Base-by-base conservation (phyloP, 306 rosid species). In the Rosa chinensis region DNA sequence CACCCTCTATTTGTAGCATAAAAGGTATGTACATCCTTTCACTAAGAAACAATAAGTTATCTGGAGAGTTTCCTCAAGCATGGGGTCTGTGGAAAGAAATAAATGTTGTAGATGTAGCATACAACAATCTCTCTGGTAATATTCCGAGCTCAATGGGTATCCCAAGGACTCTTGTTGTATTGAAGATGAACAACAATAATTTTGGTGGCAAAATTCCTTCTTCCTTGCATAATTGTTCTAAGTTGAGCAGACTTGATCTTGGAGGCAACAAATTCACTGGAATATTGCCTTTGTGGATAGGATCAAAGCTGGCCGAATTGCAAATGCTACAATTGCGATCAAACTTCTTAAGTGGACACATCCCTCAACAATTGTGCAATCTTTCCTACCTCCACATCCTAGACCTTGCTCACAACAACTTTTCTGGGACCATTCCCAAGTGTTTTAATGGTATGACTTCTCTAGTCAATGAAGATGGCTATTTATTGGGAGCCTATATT, bases 371-470 rank as follows among this genome's bases (percentile, higher is more conserved):
- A 20, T 5, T 79, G 10, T 79, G 82, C 72, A 61, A 42, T 42
- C 82, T 79, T 20, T 2, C 8, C 1, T 10, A 47, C 23, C 82
- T 72, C 44, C 73, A 49, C 21, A 23, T 67, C 17, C 43, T 79
- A 4, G 78, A 72, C 53, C 78, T 79, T 21, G 66, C 66, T 6
- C 53, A n/a, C 0, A 79, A 79, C 40, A 47, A 21, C 2, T 66
- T 79, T 45, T 79, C 78, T 5, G 82, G 77, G 20, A 64, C n/a
- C 10, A 62, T 79, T 45, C 77, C 82, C 5, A 79, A 61, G 37
- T 79, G 82, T 25, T 47, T 79, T 12, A 10, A 49, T 37, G 72
- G 47, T 25, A 20, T 79, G 55, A 61, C 78, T 23, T 77, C 78
- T 0, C 25, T 79, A 16, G 32, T 42, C 0, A 16, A 6, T 50